Conservation (phyloP, 2,329 filamentous ascomycete genomes). For the Neofusicoccum parvum region DNA sequence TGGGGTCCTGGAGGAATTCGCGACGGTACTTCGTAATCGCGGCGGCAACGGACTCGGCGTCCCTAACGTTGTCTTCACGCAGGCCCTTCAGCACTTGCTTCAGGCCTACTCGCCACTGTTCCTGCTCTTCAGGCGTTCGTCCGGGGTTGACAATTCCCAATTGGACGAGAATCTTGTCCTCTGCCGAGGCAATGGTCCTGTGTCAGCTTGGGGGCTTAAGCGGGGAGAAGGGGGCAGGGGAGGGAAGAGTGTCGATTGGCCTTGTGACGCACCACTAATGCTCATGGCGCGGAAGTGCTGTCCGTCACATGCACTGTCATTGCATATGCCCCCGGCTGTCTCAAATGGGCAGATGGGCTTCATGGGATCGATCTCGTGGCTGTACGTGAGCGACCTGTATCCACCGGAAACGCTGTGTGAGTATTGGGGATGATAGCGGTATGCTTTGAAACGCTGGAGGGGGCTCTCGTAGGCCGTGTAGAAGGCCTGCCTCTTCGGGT, state of each 20-base stretch:
- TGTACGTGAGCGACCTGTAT: constrained; percentile 89
- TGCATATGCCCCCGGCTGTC: constrained; percentile 70
- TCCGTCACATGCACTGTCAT: constrained; percentile 69
- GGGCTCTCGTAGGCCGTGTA: constrained; percentile 78
- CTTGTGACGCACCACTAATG: constrained; percentile 69
- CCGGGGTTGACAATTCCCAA: constrained; percentile 66
- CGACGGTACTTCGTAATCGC: constrained; percentile 44
- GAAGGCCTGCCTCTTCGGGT: constrained; percentile 25
- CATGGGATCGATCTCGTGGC: constrained; percentile 79
- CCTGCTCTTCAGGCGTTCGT: constrained; percentile 62
- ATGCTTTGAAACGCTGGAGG: constrained; percentile 79
- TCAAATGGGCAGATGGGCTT: constrained; percentile 77
- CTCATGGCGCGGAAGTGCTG: constrained; percentile 80
- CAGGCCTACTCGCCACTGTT: constrained; percentile 47
- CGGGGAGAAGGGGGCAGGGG: constrained; percentile 16
- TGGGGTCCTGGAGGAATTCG: constrained; percentile 43
- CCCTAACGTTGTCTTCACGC: constrained; percentile 38
- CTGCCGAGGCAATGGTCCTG: constrained; percentile 46
- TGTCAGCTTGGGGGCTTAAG: constrained; percentile 40
- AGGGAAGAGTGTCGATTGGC: constrained; percentile 12
- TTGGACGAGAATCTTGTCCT: constrained; percentile 72
- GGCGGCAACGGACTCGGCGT: constrained; percentile 41
- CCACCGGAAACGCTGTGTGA: constrained; percentile 70
- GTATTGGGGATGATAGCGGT: constrained; percentile 84
- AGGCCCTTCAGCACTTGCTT: constrained; percentile 40